Percentiles rank a stretch among this genome's conserved stretches.
Conservation (phyloP, 2,329 filamentous ascomycete species). For the Epichloe glyceriae region DNA sequence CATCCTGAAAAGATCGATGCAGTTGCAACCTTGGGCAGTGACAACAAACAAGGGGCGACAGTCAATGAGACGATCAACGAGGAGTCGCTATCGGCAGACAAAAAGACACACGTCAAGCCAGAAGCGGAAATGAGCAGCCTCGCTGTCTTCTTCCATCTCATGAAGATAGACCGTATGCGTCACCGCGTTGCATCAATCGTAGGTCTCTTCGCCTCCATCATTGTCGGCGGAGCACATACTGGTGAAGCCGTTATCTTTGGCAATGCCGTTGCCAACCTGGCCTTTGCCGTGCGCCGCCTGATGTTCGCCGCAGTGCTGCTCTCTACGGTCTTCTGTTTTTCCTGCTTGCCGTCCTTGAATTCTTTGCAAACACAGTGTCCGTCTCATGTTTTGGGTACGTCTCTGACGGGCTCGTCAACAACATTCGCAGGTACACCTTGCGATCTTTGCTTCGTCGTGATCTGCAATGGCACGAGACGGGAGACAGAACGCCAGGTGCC, state of each 20-base stretch:
- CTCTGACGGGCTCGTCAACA: conserved; percentile 52
- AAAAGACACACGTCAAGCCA: conserved; percentile 17
- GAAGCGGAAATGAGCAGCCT: not conserved
- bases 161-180: conserved; percentile 1
- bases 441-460: conserved; percentile 53
- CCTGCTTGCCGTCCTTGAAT: conserved; percentile 30
- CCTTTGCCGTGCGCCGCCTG: conserved; percentile 28
- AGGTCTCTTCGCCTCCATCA: conserved; percentile 8
- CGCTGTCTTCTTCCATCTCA: not conserved
- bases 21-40: not conserved
- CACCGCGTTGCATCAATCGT: not conserved
- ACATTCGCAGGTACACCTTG: conserved; percentile 49
- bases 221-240: conserved; percentile 42
- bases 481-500: conserved; percentile 44
- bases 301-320: conserved; percentile 24
- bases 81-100: not conserved
- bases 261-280: conserved; percentile 29
- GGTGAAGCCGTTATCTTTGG: conserved; percentile 40
- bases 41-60: not conserved
- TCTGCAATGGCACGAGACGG: conserved; percentile 58
- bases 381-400: conserved; percentile 32
- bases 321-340: conserved; percentile 47
- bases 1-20: not conserved
- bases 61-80: not conserved
- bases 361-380: conserved; percentile 39